phyloP scores from a whole-genome alignment of 2,329 filamentous ascomycete genomes.

The Sarocladiaceae sp. region DNA sequence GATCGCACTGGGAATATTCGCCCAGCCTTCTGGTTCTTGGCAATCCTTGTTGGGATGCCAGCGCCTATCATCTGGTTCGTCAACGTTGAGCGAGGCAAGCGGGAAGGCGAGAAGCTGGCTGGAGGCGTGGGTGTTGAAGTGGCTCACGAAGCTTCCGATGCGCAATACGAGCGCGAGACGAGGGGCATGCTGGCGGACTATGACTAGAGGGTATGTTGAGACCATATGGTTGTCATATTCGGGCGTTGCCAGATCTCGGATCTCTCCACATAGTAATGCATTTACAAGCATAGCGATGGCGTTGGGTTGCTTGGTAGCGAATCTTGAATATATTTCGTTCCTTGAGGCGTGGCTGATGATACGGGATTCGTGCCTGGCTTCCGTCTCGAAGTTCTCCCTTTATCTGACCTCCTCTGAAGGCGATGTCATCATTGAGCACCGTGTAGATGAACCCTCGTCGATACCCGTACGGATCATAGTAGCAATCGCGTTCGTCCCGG shows the following conservation, averaged over 20 bases:
- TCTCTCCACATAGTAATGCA: too few species aligned
- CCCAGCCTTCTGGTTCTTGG: slow-evolving; percentile 88
- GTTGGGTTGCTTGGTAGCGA: too few species aligned
- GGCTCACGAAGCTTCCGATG: slow-evolving; percentile 14
- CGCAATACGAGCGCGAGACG: slow-evolving; percentile 17
- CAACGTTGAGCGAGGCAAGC: slow-evolving; percentile 71
- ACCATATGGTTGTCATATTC: background rate
- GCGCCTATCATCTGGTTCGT: slow-evolving; percentile 80
- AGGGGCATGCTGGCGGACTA: slow-evolving; percentile 23
- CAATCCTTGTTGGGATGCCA: slow-evolving; percentile 74
- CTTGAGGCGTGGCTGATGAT: too few species aligned
- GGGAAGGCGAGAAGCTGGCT: slow-evolving; percentile 60
- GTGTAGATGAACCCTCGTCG: too few species aligned
- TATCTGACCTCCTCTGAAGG: too few species aligned
- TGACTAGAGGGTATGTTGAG: slow-evolving; percentile 14
- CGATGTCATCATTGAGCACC: too few species aligned
- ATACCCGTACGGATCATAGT: too few species aligned
- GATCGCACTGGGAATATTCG: slow-evolving; percentile 75
- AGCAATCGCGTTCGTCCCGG: too few species aligned
- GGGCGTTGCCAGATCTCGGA: background rate
- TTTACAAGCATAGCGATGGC: slow-evolving; percentile 19
- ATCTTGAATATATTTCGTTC: too few species aligned
- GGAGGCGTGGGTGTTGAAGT: slow-evolving; percentile 47
- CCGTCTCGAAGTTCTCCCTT: too few species aligned
- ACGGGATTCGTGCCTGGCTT: too few species aligned